Evolutionary conservation across 148 eudicot genomes (phyloP), one percentile per base, ranked within the genome.

Genomic region (Hydrangea macrophylla): DNA sequence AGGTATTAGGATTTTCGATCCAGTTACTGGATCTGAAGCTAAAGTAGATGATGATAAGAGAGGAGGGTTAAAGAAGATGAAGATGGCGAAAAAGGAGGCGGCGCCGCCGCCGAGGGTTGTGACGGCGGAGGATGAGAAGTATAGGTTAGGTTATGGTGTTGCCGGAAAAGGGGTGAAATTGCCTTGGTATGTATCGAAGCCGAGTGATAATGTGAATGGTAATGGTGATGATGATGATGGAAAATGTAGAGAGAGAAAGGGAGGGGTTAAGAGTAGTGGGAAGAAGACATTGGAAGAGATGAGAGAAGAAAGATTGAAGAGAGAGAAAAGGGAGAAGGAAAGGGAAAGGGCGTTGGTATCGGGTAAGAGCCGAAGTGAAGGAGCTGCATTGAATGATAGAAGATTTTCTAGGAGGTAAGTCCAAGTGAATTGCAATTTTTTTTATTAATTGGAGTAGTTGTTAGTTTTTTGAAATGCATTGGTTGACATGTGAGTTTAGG

Each of bases 1-100:
- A 23, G 97, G 98, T 28, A 94, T 94, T 35, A 85, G 75, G 85
- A 86, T 94, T 31, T 90, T 94, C n/a, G 98, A 94, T 74, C 92
- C 96, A 0, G 48, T 86, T 53, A 48, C 44, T 57, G 82, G 61
- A 24, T 51, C 58, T 0, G 81, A 44, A 30, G 81, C 68, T 51
- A 70, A 67, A 62, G 56, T 67, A 30, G 76, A 62, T 9, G 84
- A 70, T 9, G 84, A 70, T 32, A 78, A 70, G 58, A 75, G 73
- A 40, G 79, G 62, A 54, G 80, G 28, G 28, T 62, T 66, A 58
- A 80, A 79, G 86, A 90, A 71, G 81, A 73, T 75, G 81, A 91
- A 78, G 84, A 75, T 75, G 74, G 68, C 37, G 87, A 83, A 58
- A 79, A 72, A 83, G 79, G 82, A 83, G 80, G 86, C 78, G 69